phyloP scores from a whole-genome alignment of 768 basidiomycete species.

The Boletus vermiculosoides region DNA sequence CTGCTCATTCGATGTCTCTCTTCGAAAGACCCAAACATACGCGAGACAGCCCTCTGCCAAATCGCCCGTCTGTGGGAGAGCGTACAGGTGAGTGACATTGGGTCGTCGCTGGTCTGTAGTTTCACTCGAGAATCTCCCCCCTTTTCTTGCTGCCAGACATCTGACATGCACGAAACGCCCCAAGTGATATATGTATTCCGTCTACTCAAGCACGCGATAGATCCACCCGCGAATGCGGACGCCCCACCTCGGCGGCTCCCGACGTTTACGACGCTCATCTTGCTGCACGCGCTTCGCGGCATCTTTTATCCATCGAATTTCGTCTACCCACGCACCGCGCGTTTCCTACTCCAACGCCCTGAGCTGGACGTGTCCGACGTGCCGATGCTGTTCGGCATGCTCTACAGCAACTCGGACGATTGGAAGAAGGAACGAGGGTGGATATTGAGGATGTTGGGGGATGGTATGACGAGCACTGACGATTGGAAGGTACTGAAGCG shows the following conservation, averaged over 20 bases:
- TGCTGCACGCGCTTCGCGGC: conserved; percentile 77
- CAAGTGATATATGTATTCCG: conserved; percentile 72
- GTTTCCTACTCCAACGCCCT: conserved; percentile 89
- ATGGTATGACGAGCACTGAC: conserved; percentile 69
- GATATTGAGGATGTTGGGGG: conserved; percentile 81
- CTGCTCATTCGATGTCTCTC: conserved; percentile 73
- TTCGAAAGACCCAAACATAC: conserved; percentile 56
- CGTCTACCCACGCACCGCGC: conserved; percentile 81
- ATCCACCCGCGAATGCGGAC: conserved; percentile 42
- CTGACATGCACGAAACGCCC: conserved; percentile 74
- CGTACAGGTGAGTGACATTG: conserved; percentile 53
- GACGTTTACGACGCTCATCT: conserved; percentile 74
- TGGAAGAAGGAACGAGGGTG: conserved; percentile 89
- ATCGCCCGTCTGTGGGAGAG: conserved; percentile 58
- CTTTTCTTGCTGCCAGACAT: conserved; percentile 36
- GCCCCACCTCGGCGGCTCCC: conserved; percentile 59
- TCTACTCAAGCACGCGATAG: conserved; percentile 21
- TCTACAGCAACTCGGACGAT: conserved; percentile 75
- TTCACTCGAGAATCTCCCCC: not conserved
- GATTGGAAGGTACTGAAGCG: conserved; percentile 84
- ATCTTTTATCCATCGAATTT: conserved; percentile 88
- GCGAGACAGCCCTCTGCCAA: conserved; percentile 59
- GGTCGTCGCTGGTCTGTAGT: not conserved
- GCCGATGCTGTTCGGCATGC: conserved; percentile 85
- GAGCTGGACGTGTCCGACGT: conserved; percentile 79